Percentiles rank a stretch among this genome's conserved stretches.
These are phyloP conservation scores for Cladophialophora exuberans DNA, from an alignment of 2,329 filamentous ascomycete species.

Conservation along the genomic window DNA sequence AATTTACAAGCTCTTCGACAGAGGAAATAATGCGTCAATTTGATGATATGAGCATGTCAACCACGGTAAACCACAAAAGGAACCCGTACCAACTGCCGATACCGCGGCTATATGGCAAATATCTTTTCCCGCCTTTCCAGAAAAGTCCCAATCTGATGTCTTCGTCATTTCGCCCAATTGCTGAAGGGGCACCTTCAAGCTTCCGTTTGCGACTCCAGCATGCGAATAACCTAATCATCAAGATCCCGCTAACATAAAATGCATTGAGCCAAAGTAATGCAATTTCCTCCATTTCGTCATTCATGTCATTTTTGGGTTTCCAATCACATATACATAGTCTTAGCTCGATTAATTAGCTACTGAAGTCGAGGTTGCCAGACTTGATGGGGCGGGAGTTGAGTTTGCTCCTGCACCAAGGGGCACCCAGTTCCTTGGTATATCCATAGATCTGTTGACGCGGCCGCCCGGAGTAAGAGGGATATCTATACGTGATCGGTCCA, in stretches of 20 bases:
- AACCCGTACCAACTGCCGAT: neutral
- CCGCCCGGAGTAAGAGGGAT: slow-evolving; percentile 67
- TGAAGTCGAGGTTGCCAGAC: slow-evolving; percentile 21
- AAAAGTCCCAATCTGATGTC: neutral
- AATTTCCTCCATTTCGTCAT: slow-evolving; percentile 18
- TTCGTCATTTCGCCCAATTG: neutral
- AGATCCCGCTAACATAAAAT: slow-evolving; percentile 6
- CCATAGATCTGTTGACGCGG: slow-evolving; percentile 66
- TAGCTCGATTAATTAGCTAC: slow-evolving; percentile 22
- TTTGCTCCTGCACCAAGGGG: slow-evolving; percentile 39
- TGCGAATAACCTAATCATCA: slow-evolving; percentile 3
- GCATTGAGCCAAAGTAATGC: slow-evolving; percentile 10
- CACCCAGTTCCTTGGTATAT: slow-evolving; percentile 62
- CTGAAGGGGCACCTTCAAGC: slow-evolving; percentile 5
- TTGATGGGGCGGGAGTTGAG: slow-evolving; percentile 12
- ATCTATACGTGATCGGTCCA: slow-evolving; percentile 50
- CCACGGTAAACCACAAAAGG: neutral
- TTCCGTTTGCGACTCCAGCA: slow-evolving; percentile 6
- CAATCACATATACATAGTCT: neutral
- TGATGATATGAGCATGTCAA: neutral
- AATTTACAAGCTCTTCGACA: too few relatives aligned
- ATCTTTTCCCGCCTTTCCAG: slow-evolving; percentile 1
- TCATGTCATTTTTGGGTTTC: slow-evolving; percentile 14
- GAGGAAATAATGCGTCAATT: neutral
- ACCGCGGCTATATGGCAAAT: neutral